Conservation (phyloP, 78 protist species). For the Dictyostelium firmibasis region DNA sequence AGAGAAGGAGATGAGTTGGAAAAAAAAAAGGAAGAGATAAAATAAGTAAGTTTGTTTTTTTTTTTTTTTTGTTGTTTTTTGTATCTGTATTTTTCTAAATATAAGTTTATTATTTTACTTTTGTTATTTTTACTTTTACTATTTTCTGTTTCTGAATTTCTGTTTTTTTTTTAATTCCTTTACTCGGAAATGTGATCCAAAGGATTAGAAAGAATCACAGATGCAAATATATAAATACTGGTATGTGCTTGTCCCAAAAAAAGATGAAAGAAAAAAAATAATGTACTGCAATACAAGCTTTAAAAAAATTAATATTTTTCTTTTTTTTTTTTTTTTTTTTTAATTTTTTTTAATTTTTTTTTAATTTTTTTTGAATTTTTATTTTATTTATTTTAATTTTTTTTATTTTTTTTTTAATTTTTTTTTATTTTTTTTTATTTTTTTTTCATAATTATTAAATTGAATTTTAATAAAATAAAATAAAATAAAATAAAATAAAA, state of each 20-base stretch:
- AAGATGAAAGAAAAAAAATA: not conserved
- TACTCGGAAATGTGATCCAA: not conserved
- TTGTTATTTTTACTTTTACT: not conserved
- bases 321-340: not conserved
- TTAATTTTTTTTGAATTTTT: no score
- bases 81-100: no score
- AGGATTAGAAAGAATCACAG: not conserved
- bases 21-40: no score
- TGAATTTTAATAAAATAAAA: not conserved
- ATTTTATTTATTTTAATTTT: not conserved
- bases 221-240: not conserved
- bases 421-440: not conserved
- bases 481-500: not conserved
- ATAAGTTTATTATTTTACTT: not conserved
- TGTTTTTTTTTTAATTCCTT: not conserved
- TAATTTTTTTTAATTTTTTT: not conserved
- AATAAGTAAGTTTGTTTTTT: not conserved
- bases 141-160: not conserved
- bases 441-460: not conserved
- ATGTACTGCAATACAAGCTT: not conserved
- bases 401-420: not conserved
- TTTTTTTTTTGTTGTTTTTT: no score
- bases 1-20: no score
- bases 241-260: not conserved
- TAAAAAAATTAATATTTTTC: not conserved